These are phyloP conservation scores for Candida gorgasii DNA, from an alignment of 805 yeast species.

Conservation along the genomic window DNA sequence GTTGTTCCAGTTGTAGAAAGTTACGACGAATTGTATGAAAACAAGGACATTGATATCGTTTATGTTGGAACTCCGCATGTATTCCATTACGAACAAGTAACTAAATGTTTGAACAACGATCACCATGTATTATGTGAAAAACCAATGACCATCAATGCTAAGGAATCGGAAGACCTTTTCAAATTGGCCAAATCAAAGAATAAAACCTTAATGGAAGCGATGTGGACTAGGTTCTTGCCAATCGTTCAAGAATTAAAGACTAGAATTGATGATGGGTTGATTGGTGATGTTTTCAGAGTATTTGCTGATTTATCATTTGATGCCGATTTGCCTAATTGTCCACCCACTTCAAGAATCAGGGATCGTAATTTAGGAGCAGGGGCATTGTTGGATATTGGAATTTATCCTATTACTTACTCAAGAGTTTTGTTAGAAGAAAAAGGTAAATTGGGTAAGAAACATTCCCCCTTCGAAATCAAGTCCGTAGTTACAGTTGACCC, in stretches of 20 bases:
- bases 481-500: slow-evolving; percentile 36
- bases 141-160: slow-evolving; percentile 50
- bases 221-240: slow-evolving; percentile 60
- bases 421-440: slow-evolving; percentile 39
- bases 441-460: slow-evolving; percentile 26
- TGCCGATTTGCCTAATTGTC: slow-evolving; percentile 31
- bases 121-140: slow-evolving; percentile 58
- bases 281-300: slow-evolving; percentile 50
- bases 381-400: slow-evolving; percentile 55
- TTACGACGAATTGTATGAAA: slow-evolving; percentile 48
- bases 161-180: slow-evolving; percentile 44
- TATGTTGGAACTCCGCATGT: slow-evolving; percentile 59
- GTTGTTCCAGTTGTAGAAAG: slow-evolving; percentile 25
- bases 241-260: slow-evolving; percentile 31
- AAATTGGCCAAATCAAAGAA: slow-evolving; percentile 44
- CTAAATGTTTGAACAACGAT: slow-evolving; percentile 42
- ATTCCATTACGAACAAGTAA: slow-evolving; percentile 48
- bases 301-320: slow-evolving; percentile 43
- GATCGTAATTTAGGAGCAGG: slow-evolving; percentile 56
- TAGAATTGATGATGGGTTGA: slow-evolving; percentile 37
- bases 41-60: slow-evolving; percentile 46
- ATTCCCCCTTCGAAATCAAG: slow-evolving; percentile 26
- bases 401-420: slow-evolving; percentile 50
- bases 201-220: slow-evolving; percentile 57
- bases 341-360: slow-evolving; percentile 37